Percentiles rank a stretch among this genome's conserved stretches.
phyloP scores from a whole-genome alignment of 73 alveolate species.

The Paramecium bursaria region DNA sequence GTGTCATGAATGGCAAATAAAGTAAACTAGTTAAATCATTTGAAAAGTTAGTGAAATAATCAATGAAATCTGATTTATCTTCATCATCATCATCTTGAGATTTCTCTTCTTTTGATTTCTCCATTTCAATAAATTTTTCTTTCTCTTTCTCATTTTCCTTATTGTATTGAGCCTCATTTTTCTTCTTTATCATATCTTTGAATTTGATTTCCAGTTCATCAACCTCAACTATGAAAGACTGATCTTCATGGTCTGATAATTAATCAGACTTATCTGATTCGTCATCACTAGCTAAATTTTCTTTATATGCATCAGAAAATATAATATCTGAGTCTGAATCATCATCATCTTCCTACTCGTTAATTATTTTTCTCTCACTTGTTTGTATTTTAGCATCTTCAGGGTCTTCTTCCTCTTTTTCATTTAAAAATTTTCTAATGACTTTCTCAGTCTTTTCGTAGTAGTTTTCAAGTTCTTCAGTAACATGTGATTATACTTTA shows the following conservation, averaged over 20 bases:
- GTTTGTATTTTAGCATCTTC: slow-evolving; percentile 25
- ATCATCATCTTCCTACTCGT: slow-evolving; percentile 3
- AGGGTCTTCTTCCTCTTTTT: slow-evolving; percentile 26
- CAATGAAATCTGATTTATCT: slow-evolving; percentile 55
- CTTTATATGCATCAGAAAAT: slow-evolving; percentile 39
- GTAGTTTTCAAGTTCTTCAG: slow-evolving; percentile 10
- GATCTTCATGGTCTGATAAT: slow-evolving; percentile 19
- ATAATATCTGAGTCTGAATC: slow-evolving; percentile 59
- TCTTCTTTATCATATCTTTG: too few species aligned
- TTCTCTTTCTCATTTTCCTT: too few species aligned
- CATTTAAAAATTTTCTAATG: slow-evolving; percentile 31
- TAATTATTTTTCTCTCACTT: slow-evolving; percentile 2
- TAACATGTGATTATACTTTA: slow-evolving; percentile 1
- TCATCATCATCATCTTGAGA: slow-evolving; percentile 11
- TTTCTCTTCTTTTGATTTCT: too few species aligned
- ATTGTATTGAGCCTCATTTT: too few species aligned
- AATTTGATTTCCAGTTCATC: slow-evolving; percentile 54
- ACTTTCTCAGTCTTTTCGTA: slow-evolving; percentile 11
- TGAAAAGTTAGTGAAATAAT: slow-evolving; percentile 53
- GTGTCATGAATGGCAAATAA: slow-evolving; percentile 28
- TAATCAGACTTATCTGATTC: slow-evolving; percentile 29
- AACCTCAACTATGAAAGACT: slow-evolving; percentile 9
- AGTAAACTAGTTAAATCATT: slow-evolving; percentile 33
- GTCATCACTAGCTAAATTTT: slow-evolving; percentile 56
- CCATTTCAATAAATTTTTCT: too few species aligned